Conservation (phyloP, 2,329 filamentous ascomycete species). For the Teratosphaeria nubilosa region DNA sequence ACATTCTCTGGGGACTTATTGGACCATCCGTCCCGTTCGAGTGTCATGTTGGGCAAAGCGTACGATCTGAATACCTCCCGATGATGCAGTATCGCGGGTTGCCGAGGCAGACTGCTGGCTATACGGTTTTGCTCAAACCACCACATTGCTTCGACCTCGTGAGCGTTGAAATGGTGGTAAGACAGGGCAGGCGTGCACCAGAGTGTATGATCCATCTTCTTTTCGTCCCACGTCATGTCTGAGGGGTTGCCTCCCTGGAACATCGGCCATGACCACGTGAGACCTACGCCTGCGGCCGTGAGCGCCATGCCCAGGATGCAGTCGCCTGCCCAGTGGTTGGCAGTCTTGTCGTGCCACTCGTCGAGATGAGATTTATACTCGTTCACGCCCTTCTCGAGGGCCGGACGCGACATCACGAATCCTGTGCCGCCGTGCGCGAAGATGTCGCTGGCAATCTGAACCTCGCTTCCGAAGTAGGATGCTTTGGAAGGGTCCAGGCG, state of each 20-base stretch:
- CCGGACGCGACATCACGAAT: slow-evolving; percentile 34
- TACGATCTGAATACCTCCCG: slow-evolving; percentile 20
- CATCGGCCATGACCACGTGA: slow-evolving; percentile 34
- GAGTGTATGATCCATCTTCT: slow-evolving; percentile 17
- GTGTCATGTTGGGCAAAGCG: slow-evolving; percentile 14
- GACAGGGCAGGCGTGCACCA: slow-evolving; percentile 36
- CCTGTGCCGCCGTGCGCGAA: slow-evolving; percentile 35
- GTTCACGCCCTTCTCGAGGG: slow-evolving; percentile 21
- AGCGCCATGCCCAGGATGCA: slow-evolving; percentile 42
- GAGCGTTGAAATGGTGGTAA: slow-evolving; percentile 22
- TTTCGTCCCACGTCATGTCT: slow-evolving; percentile 28
- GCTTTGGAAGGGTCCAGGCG: slow-evolving; percentile 39
- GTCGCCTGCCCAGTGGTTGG: slow-evolving; percentile 44
- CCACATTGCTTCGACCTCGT: slow-evolving; percentile 19
- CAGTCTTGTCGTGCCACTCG: slow-evolving; percentile 32
- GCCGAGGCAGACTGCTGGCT: not conserved
- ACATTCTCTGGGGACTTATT: slow-evolving; percentile 15
- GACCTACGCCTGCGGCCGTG: slow-evolving; percentile 32
- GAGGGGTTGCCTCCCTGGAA: slow-evolving; percentile 34
- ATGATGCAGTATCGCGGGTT: slow-evolving; percentile 13
- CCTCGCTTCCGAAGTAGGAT: slow-evolving; percentile 46
- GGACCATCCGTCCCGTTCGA: slow-evolving; percentile 14
- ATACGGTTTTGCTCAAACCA: slow-evolving; percentile 22
- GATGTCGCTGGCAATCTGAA: slow-evolving; percentile 32
- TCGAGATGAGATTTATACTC: slow-evolving; percentile 33